phyloP scores from a whole-genome alignment of 805 yeast genomes.

The Cyberlindnera xylosilytica region DNA sequence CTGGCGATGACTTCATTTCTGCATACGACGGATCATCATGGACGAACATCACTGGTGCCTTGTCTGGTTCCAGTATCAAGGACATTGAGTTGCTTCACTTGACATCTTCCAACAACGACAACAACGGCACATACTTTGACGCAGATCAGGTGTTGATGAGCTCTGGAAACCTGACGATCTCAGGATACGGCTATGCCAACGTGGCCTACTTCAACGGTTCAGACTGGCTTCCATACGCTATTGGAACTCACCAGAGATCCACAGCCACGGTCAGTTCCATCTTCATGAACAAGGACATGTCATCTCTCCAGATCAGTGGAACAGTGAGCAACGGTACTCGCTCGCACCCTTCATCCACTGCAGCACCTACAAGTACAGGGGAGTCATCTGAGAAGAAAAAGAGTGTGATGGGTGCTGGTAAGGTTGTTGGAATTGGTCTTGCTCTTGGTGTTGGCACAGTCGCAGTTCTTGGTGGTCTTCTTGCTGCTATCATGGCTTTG shows the following conservation, averaged over 20 bases:
- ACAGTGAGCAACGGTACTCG: conserved; percentile 20
- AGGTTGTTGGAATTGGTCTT: conserved; percentile 63
- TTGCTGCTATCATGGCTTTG: conserved; percentile 32
- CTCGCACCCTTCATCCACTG: conserved; percentile 8
- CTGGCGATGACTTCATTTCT: conserved; percentile 37
- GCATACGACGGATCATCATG: conserved; percentile 47
- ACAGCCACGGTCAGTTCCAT: conserved; percentile 28
- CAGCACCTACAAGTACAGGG: conserved; percentile 5
- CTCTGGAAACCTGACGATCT: conserved; percentile 52
- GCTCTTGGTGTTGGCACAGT: conserved; percentile 61
- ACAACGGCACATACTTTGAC: conserved; percentile 37
- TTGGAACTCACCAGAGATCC: conserved; percentile 33
- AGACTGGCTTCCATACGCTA: conserved; percentile 63
- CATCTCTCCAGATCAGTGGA: conserved; percentile 30
- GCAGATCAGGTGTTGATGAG: conserved; percentile 48
- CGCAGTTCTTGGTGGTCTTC: conserved; percentile 38
- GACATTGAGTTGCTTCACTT: conserved; percentile 45
- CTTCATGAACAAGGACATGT: conserved; percentile 37
- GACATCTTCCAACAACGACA: conserved; percentile 27
- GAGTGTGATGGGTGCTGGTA: conserved; percentile 43
- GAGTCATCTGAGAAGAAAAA: conserved; percentile 14
- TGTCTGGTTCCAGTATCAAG: conserved; percentile 37
- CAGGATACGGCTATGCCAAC: conserved; percentile 52
- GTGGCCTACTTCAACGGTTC: conserved; percentile 65
- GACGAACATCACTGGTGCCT: conserved; percentile 37